Conservation (phyloP, 768 basidiomycete genomes). For the Pisolithus tinctorius region DNA sequence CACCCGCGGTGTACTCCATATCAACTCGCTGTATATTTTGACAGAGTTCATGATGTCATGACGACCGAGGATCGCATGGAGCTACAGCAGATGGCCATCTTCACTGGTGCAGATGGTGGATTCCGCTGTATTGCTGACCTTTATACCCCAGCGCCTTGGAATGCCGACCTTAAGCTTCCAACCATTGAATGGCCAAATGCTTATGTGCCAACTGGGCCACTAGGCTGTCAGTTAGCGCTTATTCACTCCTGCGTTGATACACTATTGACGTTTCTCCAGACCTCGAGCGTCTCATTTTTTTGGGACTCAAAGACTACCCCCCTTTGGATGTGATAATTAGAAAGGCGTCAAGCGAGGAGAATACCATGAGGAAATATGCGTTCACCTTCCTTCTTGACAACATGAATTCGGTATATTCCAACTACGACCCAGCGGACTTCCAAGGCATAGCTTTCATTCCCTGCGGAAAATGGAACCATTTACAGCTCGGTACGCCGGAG, state of each 20-base stretch:
- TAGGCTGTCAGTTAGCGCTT: background rate
- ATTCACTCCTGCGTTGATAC: background rate
- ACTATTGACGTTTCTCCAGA: background rate
- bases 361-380: conserved; percentile 45
- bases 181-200: conserved; percentile 62
- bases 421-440: conserved; percentile 47
- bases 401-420: conserved; percentile 43
- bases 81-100: conserved; percentile 1
- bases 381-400: conserved; percentile 76
- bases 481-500: conserved; percentile 52
- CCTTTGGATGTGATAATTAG: conserved; percentile 56
- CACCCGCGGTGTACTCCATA: background rate
- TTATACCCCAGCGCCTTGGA: conserved; percentile 70
- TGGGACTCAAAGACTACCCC: conserved; percentile 61
- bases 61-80: background rate
- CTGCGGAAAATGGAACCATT: conserved; percentile 41
- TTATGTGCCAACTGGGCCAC: background rate
- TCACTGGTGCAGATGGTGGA: conserved; percentile 2
- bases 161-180: conserved; percentile 70
- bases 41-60: background rate
- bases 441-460: conserved; percentile 68
- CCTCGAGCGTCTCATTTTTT: conserved; percentile 54
- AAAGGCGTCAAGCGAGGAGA: conserved; percentile 41
- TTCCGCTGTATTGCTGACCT: conserved; percentile 39
- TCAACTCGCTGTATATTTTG: conserved; percentile 1